A percentile compares a stretch with the other conserved stretches of the same genome.
These are phyloP conservation scores for Phytophthora pisi DNA, from an alignment of 352 stramenopile genomes.

Conservation along the genomic window DNA sequence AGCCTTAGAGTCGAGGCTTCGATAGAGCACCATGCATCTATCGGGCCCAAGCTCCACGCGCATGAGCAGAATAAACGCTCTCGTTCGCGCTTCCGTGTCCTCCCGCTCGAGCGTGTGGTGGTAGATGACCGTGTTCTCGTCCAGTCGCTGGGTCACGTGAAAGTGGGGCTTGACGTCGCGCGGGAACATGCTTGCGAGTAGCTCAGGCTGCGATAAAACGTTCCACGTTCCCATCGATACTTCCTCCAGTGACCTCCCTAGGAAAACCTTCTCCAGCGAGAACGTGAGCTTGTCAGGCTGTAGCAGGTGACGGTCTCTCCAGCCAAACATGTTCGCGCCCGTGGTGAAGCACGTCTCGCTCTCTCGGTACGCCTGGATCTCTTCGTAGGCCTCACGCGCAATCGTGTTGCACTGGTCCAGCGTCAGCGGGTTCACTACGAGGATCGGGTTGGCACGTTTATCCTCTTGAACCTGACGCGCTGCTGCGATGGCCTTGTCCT, in stretches of 20 bases:
- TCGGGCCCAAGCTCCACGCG: constrained; percentile 39
- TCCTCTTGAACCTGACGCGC: constrained; percentile 37
- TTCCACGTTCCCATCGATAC: constrained; percentile 44
- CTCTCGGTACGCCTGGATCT: constrained; percentile 50
- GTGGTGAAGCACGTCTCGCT: constrained; percentile 48
- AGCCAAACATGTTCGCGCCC: constrained; percentile 58
- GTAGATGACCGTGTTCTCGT: constrained; percentile 58
- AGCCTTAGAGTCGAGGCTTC: constrained; percentile 45
- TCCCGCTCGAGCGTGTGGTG: constrained; percentile 65
- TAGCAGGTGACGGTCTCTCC: constrained; percentile 54
- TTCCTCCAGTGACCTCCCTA: constrained; percentile 29
- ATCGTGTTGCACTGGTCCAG: constrained; percentile 44
- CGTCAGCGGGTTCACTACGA: constrained; percentile 43
- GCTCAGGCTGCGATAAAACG: constrained; percentile 45
- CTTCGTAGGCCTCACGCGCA: constrained; percentile 37
- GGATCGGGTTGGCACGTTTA: constrained; percentile 37
- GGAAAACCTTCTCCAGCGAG: constrained; percentile 60
- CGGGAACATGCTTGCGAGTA: constrained; percentile 46
- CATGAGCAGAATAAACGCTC: constrained; percentile 54
- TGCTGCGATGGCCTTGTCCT: constrained; percentile 41
- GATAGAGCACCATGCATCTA: constrained; percentile 46
- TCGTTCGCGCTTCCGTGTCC: constrained; percentile 40
- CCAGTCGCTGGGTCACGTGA: constrained; percentile 62
- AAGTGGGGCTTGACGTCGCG: constrained; percentile 51
- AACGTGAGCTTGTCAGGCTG: constrained; percentile 52